Conservation (phyloP, 1,139 yeast species). For the Hansenula anomala region DNA sequence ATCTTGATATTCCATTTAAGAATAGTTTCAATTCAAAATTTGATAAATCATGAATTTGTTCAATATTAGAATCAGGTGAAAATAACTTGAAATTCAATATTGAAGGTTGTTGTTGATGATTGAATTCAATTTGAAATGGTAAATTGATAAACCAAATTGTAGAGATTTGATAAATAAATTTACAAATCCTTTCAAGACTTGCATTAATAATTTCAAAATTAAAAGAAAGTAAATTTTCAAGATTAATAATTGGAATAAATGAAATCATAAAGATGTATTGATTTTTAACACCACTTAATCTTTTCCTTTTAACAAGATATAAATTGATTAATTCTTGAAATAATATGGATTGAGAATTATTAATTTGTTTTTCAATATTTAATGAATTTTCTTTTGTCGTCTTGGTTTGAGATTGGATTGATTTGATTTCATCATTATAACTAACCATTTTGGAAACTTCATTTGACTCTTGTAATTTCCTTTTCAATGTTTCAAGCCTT, state of each 20-base stretch:
- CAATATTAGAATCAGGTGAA: constrained; percentile 2
- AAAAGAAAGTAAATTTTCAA: constrained; percentile 11
- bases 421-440: no score
- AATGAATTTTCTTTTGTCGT: constrained; percentile 8
- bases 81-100: constrained; percentile 7
- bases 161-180: constrained; percentile 13
- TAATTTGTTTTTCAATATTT: constrained; percentile 15
- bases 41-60: constrained; percentile 11
- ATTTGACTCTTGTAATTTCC: neutral
- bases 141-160: constrained; percentile 11
- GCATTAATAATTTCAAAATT: constrained; percentile 15
- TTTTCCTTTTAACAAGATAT: constrained; percentile 15
- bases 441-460: no score
- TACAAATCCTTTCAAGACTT: constrained; percentile 12
- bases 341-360: constrained; percentile 16
- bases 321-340: constrained; percentile 20
- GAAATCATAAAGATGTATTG: constrained; percentile 13
- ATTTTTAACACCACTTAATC: constrained; percentile 8
- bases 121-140: constrained; percentile 11
- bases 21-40: constrained; percentile 10
- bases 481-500: neutral
- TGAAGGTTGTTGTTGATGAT: constrained; percentile 3
- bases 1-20: constrained; percentile 10
- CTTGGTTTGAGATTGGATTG: constrained; percentile 1
- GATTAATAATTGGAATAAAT: constrained; percentile 19